A percentile compares a stretch with the other conserved stretches of the same genome.
Evolutionary conservation across 2,329 filamentous ascomycete genomes (phyloP).

Genomic region (Westerdykella aurantiaca): DNA sequence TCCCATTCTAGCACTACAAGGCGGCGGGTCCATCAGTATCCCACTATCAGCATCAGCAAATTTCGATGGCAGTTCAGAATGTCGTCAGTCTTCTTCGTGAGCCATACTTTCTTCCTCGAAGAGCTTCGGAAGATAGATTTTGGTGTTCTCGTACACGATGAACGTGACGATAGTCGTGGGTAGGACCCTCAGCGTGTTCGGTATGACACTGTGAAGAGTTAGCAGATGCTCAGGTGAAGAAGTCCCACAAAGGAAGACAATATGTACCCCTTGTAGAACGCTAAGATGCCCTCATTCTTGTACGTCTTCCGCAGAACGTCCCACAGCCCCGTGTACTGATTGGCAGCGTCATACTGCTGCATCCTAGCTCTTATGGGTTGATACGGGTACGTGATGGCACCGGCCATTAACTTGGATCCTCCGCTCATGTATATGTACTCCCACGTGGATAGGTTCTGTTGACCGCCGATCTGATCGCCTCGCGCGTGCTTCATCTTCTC

Average conservation of each 20-base stretch:
- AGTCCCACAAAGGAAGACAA: conserved; percentile 1
- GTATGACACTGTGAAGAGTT: conserved; percentile 52
- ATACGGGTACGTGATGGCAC: conserved; percentile 88
- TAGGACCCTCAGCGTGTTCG: conserved; percentile 83
- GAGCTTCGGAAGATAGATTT: conserved; percentile 56
- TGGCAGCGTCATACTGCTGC: conserved; percentile 80
- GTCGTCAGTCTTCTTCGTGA: conserved; percentile 29
- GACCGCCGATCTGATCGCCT: conserved; percentile 31
- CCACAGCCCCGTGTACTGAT: conserved; percentile 63
- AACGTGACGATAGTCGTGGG: conserved; percentile 97
- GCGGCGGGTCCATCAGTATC: no score
- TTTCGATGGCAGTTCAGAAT: background rate
- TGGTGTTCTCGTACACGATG: conserved; percentile 91
- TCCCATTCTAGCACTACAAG: no score
- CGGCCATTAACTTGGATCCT: conserved; percentile 77
- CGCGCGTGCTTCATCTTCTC: conserved; percentile 66
- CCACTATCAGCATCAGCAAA: no score
- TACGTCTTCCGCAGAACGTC: conserved; percentile 73
- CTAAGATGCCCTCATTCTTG: conserved; percentile 68
- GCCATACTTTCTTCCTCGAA: conserved; percentile 31
- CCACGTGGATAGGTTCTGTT: conserved; percentile 56
- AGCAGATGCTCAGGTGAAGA: background rate
- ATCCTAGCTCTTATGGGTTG: conserved; percentile 84
- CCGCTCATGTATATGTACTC: conserved; percentile 79
- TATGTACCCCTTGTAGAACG: conserved; percentile 76